A percentile compares a stretch with the other conserved stretches of the same genome.
Evolutionary conservation across 768 basidiomycete genomes (phyloP).

Genomic region (Naganishia vaughanmartiniae): DNA sequence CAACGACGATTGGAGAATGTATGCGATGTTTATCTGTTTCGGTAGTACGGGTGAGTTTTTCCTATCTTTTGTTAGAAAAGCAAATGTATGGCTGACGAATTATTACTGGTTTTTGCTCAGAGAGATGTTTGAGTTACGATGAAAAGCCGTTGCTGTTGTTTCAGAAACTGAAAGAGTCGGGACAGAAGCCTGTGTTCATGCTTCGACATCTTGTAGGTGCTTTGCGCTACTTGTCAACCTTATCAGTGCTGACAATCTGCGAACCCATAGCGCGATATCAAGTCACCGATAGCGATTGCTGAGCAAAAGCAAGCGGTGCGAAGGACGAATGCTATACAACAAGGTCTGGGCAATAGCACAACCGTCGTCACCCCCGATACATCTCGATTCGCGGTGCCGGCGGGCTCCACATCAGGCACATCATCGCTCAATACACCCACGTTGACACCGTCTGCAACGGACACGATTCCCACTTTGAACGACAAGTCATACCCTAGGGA

Average conservation of each 20-base stretch:
- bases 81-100: not conserved
- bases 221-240: not conserved
- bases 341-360: not conserved
- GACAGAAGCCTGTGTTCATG: slow-evolving; percentile 99
- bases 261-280: slow-evolving; percentile 64
- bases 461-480: slow-evolving; percentile 38
- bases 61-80: not conserved
- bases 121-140: slow-evolving; percentile 93
- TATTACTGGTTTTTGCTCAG: slow-evolving; percentile 54
- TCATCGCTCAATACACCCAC: slow-evolving; percentile 1
- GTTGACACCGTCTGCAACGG: not conserved
- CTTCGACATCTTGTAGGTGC: slow-evolving; percentile 50
- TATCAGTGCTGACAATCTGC: not conserved
- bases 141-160: slow-evolving; percentile 96
- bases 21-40: slow-evolving; percentile 99
- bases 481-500: slow-evolving; percentile 36
- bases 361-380: not conserved
- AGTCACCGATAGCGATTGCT: slow-evolving; percentile 93
- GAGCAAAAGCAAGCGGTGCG: slow-evolving; percentile 91
- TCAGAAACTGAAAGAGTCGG: slow-evolving; percentile 93
- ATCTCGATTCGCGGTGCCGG: not conserved
- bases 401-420: slow-evolving; percentile 6
- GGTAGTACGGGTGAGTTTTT: slow-evolving; percentile 72
- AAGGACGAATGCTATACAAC: slow-evolving; percentile 4
- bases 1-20: slow-evolving; percentile 98